A percentile compares a stretch with the other conserved stretches of the same genome.
phyloP scores from a whole-genome alignment of 2,329 filamentous ascomycete genomes.

The Aspergillus flavus region DNA sequence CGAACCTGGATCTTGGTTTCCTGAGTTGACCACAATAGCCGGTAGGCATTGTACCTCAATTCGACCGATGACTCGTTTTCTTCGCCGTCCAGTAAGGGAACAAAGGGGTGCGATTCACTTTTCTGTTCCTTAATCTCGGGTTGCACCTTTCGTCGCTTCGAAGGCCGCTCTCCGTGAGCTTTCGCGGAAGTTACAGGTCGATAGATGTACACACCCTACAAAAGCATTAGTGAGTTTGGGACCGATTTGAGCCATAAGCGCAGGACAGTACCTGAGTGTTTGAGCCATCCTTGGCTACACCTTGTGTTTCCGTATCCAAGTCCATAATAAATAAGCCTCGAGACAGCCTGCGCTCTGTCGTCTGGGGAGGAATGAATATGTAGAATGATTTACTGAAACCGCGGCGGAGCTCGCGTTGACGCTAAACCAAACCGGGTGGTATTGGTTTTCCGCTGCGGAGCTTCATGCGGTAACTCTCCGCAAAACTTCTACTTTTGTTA shows the following conservation, averaged over 20 bases:
- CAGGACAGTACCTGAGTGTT: constrained; percentile 31
- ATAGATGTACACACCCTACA: constrained; percentile 65
- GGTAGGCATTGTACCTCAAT: constrained; percentile 41
- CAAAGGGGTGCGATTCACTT: constrained; percentile 32
- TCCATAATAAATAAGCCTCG: constrained; percentile 25
- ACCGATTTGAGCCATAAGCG: not conserved
- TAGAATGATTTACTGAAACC: constrained; percentile 11
- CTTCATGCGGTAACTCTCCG: constrained; percentile 9
- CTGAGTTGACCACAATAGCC: constrained; percentile 43
- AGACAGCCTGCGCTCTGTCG: constrained; percentile 12
- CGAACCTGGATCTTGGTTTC: constrained; percentile 43
- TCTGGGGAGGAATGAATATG: not conserved
- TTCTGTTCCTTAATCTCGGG: constrained; percentile 31
- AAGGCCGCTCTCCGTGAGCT: constrained; percentile 45
- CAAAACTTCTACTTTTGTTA: not conserved
- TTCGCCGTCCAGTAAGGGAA: constrained; percentile 42
- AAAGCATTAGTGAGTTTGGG: constrained; percentile 20
- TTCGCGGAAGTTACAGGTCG: constrained; percentile 51
- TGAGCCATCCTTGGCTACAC: constrained; percentile 30
- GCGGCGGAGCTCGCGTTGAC: constrained; percentile 22
- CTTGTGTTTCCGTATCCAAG: constrained; percentile 25
- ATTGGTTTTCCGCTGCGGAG: constrained; percentile 31
- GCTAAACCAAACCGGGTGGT: constrained; percentile 36
- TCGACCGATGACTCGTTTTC: constrained; percentile 36
- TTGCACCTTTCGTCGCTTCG: constrained; percentile 61